A percentile compares a stretch with the other conserved stretches of the same genome.
Conservation (phyloP, 345 rosid species). For the Citrus australasica region DNA sequence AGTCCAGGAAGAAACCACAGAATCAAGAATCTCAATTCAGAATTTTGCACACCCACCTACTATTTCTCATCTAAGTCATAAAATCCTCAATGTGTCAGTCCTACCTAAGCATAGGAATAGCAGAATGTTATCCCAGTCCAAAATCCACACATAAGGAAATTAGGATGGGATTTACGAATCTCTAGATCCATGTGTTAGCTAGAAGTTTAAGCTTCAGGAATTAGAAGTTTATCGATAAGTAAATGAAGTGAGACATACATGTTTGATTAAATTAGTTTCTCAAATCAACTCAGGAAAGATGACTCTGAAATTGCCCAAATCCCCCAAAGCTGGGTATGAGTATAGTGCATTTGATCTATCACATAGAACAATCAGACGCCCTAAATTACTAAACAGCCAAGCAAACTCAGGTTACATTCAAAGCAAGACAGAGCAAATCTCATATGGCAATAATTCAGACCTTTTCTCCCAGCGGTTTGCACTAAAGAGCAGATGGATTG, state of each 20-base stretch:
- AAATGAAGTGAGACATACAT: background rate
- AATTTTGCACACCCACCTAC: background rate
- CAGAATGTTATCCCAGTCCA: background rate
- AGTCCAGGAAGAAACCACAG: background rate
- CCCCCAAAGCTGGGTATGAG: background rate
- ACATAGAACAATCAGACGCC: background rate
- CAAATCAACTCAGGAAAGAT: background rate
- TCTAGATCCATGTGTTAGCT: background rate
- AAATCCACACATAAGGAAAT: background rate
- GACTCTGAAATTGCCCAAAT: background rate
- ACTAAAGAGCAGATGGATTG: conserved; percentile 90
- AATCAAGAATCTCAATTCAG: background rate
- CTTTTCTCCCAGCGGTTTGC: conserved; percentile 95
- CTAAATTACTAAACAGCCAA: background rate
- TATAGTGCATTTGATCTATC: background rate
- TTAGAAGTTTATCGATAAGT: background rate
- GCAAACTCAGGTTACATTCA: background rate
- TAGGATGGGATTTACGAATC: background rate
- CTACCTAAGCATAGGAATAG: background rate
- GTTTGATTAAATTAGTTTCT: background rate
- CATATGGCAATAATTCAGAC: conserved; percentile 22
- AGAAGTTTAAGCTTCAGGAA: background rate
- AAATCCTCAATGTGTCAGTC: background rate
- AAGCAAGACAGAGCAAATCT: background rate
- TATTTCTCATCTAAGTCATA: background rate